Percentiles rank a stretch among this genome's conserved stretches.
These are phyloP conservation scores for Pythium aphanidermatum DNA, from an alignment of 352 stramenopile genomes.

Conservation along the genomic window DNA sequence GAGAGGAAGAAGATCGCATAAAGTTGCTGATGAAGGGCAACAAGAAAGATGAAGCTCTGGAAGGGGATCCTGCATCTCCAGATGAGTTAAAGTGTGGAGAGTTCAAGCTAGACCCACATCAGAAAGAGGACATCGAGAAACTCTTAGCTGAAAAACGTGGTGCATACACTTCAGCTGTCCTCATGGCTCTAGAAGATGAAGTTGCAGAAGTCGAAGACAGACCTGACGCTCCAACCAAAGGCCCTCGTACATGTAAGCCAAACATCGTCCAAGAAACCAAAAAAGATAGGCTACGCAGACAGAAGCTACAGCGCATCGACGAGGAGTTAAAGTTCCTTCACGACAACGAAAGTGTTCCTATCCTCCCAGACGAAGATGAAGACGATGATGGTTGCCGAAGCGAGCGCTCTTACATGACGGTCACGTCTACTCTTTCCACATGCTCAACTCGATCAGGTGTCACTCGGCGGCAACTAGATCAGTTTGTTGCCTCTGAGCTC, in stretches of 20 bases:
- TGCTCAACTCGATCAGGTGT: conserved; percentile 48
- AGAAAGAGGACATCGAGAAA: conserved; percentile 43
- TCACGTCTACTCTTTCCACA: conserved; percentile 31
- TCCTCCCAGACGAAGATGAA: conserved; percentile 35
- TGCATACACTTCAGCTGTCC: conserved; percentile 26
- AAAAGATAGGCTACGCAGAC: conserved; percentile 29
- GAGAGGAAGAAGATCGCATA: conserved; percentile 44
- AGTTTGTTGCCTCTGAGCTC: conserved; percentile 39
- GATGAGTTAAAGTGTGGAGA: no score
- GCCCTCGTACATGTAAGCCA: conserved; percentile 8
- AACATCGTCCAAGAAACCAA: conserved; percentile 48
- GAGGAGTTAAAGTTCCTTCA: conserved; percentile 52
- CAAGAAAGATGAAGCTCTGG: no score
- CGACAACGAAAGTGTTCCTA: conserved; percentile 34
- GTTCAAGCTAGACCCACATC: conserved; percentile 28
- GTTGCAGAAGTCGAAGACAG: conserved; percentile 12
- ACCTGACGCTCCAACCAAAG: neutral
- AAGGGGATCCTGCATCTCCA: no score
- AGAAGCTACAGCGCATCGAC: conserved; percentile 44
- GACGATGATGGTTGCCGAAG: conserved; percentile 28
- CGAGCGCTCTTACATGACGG: conserved; percentile 40
- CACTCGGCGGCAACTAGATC: conserved; percentile 44
- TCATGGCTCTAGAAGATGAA: conserved; percentile 13
- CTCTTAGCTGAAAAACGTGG: conserved; percentile 32
- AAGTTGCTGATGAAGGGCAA: conserved; percentile 25